phyloP scores from a whole-genome alignment of 768 basidiomycete species.

The Paxillus involutus region DNA sequence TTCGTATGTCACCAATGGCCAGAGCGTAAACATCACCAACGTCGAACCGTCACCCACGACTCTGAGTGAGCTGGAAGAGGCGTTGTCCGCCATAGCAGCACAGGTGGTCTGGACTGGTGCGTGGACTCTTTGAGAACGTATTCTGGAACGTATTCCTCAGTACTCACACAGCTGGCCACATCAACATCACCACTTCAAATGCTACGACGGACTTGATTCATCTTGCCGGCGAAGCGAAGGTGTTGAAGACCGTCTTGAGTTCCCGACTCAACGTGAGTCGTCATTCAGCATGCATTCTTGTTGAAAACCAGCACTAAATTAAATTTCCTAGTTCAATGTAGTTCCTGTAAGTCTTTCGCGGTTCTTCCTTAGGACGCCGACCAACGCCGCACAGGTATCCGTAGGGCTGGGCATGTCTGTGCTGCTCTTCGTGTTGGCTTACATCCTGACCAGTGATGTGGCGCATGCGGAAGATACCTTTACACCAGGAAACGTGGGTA shows the following conservation, averaged over 20 bases:
- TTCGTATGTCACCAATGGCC: not conserved
- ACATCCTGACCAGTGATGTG: not conserved
- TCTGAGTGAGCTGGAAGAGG: not conserved
- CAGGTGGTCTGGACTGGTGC: not conserved
- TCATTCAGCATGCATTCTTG: not conserved
- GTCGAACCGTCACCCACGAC: not conserved
- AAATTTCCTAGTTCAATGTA: not conserved
- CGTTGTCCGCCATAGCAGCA: not conserved
- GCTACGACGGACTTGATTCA: not conserved
- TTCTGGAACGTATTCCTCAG: not conserved
- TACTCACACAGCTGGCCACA: not conserved
- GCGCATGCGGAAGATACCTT: not conserved
- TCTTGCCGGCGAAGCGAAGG: not conserved
- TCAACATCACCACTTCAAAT: not conserved
- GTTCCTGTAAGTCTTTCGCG: not conserved
- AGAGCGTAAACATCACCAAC: not conserved
- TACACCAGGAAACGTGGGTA: not conserved
- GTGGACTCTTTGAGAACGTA: not conserved
- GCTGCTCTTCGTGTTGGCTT: not conserved
- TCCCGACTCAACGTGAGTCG: not conserved
- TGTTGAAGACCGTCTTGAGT: not conserved
- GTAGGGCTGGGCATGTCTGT: not conserved
- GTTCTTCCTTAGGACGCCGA: not conserved
- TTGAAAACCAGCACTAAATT: not conserved
- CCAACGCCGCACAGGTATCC: not conserved